These are phyloP conservation scores for Boletus eberwhitei DNA, from an alignment of 768 basidiomycete species.

Conservation along the genomic window DNA sequence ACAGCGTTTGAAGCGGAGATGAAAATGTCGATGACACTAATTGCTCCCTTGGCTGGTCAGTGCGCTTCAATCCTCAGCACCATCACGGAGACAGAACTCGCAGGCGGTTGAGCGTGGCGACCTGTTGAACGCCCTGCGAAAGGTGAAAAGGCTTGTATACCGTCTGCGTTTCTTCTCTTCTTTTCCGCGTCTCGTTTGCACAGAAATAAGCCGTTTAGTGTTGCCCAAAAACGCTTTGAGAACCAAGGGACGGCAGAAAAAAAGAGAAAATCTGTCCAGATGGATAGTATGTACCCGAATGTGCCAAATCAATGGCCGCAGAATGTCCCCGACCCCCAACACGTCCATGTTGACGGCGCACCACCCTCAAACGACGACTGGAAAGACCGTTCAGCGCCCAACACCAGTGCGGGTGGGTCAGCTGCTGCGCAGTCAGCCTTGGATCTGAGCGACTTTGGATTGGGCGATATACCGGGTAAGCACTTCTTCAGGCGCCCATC, in stretches of 20 bases:
- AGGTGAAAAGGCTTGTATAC: conserved; percentile 40
- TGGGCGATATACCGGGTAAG: conserved; percentile 45
- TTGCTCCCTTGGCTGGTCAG: conserved; percentile 29
- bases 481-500: conserved; percentile 31
- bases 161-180: conserved; percentile 36
- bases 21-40: conserved; percentile 22
- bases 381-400: conserved; percentile 36
- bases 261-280: conserved; percentile 38
- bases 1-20: conserved; percentile 29
- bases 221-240: conserved; percentile 42
- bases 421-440: conserved; percentile 33
- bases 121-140: conserved; percentile 35
- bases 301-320: conserved; percentile 41
- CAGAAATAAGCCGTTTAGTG: conserved; percentile 46
- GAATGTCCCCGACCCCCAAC: conserved; percentile 35
- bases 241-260: conserved; percentile 36
- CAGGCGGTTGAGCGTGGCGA: conserved; percentile 36
- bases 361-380: conserved; percentile 35
- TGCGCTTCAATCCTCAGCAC: conserved; percentile 37
- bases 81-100: conserved; percentile 39
- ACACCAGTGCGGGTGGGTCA: conserved; percentile 23
- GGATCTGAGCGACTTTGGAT: conserved; percentile 43
- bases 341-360: conserved; percentile 31
- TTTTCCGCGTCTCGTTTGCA: conserved; percentile 37
- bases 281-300: conserved; percentile 47